Evolutionary conservation across 2,329 filamentous ascomycete species (phyloP).

Genomic region (Cercospora zeae-maydis): DNA sequence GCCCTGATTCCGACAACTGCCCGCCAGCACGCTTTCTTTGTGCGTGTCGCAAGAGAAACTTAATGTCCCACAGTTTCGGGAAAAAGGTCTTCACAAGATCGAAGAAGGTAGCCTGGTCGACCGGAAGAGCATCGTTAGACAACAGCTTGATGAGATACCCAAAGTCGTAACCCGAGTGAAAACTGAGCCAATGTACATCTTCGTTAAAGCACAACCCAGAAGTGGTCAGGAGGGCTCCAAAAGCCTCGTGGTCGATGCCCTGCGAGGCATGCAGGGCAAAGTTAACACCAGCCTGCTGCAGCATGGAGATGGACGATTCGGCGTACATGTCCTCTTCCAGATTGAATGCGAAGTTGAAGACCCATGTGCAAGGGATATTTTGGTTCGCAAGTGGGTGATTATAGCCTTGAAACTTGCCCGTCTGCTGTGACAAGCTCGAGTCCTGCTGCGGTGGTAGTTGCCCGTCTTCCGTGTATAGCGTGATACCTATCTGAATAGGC

Average conservation of each 20-base stretch:
- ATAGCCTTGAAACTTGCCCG: conserved; percentile 42
- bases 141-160: conserved; percentile 95
- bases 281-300: conserved; percentile 88
- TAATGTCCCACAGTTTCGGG: conserved; percentile 90
- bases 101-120: conserved; percentile 86
- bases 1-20: conserved; percentile 26
- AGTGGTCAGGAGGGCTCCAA: conserved; percentile 83
- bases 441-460: conserved; percentile 73
- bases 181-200: conserved; percentile 92
- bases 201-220: conserved; percentile 86
- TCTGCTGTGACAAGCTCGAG: conserved; percentile 44
- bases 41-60: conserved; percentile 92
- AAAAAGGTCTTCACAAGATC: conserved; percentile 88
- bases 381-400: conserved; percentile 43
- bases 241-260: conserved; percentile 85
- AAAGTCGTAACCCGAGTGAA: conserved; percentile 97
- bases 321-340: conserved; percentile 97
- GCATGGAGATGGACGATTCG: conserved; percentile 85
- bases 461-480: conserved; percentile 85
- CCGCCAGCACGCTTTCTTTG: conserved; percentile 40
- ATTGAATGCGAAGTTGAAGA: conserved; percentile 98
- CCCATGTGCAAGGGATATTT: conserved; percentile 79
- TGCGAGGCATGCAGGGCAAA: conserved; percentile 79
- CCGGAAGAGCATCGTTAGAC: conserved; percentile 74
- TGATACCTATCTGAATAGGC: conserved; percentile 94